Base-by-base conservation (phyloP, 1,139 yeast species). In the Yamadazyma dendronema region DNA sequence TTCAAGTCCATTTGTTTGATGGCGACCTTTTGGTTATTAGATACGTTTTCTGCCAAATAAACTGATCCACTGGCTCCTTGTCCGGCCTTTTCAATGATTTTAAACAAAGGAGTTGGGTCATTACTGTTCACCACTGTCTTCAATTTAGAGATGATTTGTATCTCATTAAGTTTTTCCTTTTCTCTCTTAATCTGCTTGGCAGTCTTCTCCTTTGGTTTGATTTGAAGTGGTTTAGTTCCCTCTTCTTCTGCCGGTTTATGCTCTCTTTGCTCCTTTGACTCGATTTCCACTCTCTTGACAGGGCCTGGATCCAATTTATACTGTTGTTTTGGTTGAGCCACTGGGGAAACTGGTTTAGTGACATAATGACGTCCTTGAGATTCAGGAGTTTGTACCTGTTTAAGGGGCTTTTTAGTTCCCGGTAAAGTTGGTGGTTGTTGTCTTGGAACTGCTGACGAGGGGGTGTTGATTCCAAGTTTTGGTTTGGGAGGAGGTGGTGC, bases 21-120 rank as follows among this genome's bases (percentile, higher is more conserved):
- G 9, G 99, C 99, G 34, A 84, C 86, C 59, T 62, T 79, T 43
- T 49, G 61, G 47, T 59, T 53, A 17, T 50, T 56, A 11, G 59
- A 56, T 42, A 81, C 62, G 27, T 88, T 78, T 51, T 81, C 79
- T 0, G 97, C 98, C 38, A 92, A 74, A 55, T 87, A 94, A 16
- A 94, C 99, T 2, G 92, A 85, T 13, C 99, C 99, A 44, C 92
- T 81, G 1, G 98, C 99, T 53, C 99, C 99, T 65, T 94, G 98
- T n/a, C 99, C 99, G 3, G 97, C 96, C 56, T 89, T 89, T 60
- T 87, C 94, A 50, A 92, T 75, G 64, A 88, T 86, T 55, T 84
- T 85, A 65, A 88, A 94, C 41, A 81, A 74, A 24, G 89, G 84
- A 5, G 86, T 73, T 12, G 99, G 98, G 61, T 92, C 96, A 33